These are phyloP conservation scores for Breviolum minutum DNA, from an alignment of 73 alveolate genomes.

Conservation along the genomic window DNA sequence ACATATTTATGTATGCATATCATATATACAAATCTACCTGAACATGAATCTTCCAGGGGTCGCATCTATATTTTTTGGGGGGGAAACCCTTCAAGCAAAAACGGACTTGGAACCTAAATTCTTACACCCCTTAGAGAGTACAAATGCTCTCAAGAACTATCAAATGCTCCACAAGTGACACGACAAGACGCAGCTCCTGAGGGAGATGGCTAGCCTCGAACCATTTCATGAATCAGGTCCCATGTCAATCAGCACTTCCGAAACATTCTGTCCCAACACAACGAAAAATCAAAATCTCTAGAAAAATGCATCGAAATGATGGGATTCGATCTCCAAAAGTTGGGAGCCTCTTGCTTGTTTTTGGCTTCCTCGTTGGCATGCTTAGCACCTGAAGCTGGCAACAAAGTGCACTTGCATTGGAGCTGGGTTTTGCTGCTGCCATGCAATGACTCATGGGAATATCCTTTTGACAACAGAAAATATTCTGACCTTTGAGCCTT, in stretches of 20 bases:
- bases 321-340: background rate
- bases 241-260: too few species aligned
- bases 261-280: too few species aligned
- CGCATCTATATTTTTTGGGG: too few species aligned
- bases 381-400: constrained; percentile 26
- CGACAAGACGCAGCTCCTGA: background rate
- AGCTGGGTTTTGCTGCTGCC: background rate
- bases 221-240: background rate
- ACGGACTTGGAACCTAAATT: too few species aligned
- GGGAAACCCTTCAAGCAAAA: too few species aligned
- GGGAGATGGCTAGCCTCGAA: constrained; percentile 59
- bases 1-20: too few species aligned
- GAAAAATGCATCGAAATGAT: too few species aligned
- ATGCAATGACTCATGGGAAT: background rate
- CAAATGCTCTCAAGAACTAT: background rate
- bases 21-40: too few species aligned
- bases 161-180: background rate
- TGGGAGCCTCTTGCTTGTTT: constrained; percentile 68
- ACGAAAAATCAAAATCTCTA: too few species aligned
- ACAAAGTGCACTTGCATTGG: too few species aligned
- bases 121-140: too few species aligned
- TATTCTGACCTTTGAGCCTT: background rate
- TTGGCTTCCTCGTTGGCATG: constrained; percentile 65
- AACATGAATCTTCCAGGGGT: background rate
- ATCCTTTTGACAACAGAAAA: background rate